Conservation (phyloP, 768 basidiomycete genomes). For the Rhizopogon vinicolor region DNA sequence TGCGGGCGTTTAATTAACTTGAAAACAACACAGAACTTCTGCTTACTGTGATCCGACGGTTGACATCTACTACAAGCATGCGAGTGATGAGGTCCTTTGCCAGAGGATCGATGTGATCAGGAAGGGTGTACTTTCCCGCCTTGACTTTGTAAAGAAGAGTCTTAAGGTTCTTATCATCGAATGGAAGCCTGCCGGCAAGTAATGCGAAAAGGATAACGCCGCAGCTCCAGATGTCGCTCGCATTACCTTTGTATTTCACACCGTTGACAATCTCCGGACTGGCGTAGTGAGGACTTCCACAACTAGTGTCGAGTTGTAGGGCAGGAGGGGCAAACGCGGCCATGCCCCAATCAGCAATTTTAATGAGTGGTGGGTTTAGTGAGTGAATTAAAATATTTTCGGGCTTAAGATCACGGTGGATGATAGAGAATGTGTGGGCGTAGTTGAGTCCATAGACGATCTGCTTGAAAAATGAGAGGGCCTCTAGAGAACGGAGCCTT, state of each 20-base stretch:
- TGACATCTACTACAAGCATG: constrained; percentile 88
- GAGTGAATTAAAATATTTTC: constrained; percentile 94
- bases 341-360: constrained; percentile 99
- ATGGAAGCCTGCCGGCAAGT: constrained; percentile 86
- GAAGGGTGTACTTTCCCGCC: constrained; percentile 80
- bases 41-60: constrained; percentile 73
- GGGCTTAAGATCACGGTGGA: constrained; percentile 96
- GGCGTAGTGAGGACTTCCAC: constrained; percentile 96
- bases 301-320: constrained; percentile 86
- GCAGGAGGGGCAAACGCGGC: constrained; percentile 89
- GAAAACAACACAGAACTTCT: not conserved
- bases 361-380: constrained; percentile 75
- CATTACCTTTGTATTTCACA: constrained; percentile 80
- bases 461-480: constrained; percentile 91
- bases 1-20: constrained; percentile 23
- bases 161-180: constrained; percentile 86
- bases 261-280: constrained; percentile 96
- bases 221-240: constrained; percentile 96
- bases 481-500: constrained; percentile 73
- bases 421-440: constrained; percentile 95
- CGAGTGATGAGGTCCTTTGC: constrained; percentile 79
- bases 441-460: constrained; percentile 95
- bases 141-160: constrained; percentile 83
- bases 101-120: constrained; percentile 71
- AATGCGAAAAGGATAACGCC: constrained; percentile 92